Conservation (phyloP, 2,329 filamentous ascomycete species). For the Ramichloridium luteum region DNA sequence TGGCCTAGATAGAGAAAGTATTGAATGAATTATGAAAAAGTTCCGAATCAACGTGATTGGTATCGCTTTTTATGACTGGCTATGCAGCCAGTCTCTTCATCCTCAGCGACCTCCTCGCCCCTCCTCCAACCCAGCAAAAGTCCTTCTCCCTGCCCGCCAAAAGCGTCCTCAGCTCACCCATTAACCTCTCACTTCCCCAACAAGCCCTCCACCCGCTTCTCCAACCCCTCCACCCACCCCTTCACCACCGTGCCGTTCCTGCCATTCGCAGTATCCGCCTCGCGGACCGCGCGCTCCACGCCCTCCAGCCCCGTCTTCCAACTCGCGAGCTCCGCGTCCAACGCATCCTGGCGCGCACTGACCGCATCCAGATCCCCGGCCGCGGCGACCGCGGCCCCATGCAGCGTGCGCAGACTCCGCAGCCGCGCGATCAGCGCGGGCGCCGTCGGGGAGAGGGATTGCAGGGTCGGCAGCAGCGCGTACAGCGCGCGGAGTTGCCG, state of each 20-base stretch:
- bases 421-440: slow-evolving; percentile 77
- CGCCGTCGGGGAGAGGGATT: slow-evolving; percentile 70
- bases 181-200: slow-evolving; percentile 12
- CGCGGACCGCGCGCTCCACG: slow-evolving; percentile 61
- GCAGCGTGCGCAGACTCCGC: slow-evolving; percentile 69
- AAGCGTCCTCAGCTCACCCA: too few relatives aligned
- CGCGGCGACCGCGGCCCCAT: slow-evolving; percentile 75
- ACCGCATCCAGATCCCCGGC: slow-evolving; percentile 64
- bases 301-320: slow-evolving; percentile 74
- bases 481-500: slow-evolving; percentile 88
- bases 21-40: too few relatives aligned
- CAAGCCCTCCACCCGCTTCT: slow-evolving; percentile 54
- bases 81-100: too few relatives aligned
- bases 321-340: slow-evolving; percentile 69
- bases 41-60: too few relatives aligned
- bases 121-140: too few relatives aligned
- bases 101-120: too few relatives aligned
- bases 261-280: slow-evolving; percentile 57
- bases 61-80: too few relatives aligned
- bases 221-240: slow-evolving; percentile 77
- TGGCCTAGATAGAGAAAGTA: too few relatives aligned
- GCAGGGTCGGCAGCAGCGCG: slow-evolving; percentile 75
- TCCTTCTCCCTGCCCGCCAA: too few relatives aligned
- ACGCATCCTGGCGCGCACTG: slow-evolving; percentile 68
- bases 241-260: slow-evolving; percentile 77